Conservation (phyloP, 495 filamentous ascomycete species). For the Aspergillus panamensis region DNA sequence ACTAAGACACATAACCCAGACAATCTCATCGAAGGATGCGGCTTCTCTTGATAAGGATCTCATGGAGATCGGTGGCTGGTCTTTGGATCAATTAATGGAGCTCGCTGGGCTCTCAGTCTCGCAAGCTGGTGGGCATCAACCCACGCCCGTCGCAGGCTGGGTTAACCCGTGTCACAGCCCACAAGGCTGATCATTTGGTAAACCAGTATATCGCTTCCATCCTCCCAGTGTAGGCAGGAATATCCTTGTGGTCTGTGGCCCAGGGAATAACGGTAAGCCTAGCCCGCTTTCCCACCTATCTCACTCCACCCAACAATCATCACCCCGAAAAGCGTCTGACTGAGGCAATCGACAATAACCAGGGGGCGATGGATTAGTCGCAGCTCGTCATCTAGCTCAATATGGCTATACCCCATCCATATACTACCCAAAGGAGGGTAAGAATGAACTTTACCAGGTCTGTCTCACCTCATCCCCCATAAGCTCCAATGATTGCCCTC, state of each 20-base stretch:
- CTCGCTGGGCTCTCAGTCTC: conserved; percentile 90
- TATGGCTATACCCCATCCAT: conserved; percentile 88
- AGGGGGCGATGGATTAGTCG: conserved; percentile 94
- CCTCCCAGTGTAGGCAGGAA: conserved; percentile 67
- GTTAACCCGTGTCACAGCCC: too few species aligned
- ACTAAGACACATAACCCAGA: conserved; percentile 45
- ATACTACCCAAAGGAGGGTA: conserved; percentile 88
- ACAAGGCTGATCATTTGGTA: not conserved
- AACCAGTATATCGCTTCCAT: conserved; percentile 75
- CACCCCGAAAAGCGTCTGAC: not conserved
- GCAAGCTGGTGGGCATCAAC: conserved; percentile 63
- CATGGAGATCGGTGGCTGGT: conserved; percentile 90
- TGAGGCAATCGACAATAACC: conserved; percentile 11
- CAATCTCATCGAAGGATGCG: conserved; percentile 81
- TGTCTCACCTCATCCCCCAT: not conserved
- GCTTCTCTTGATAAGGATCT: conserved; percentile 87
- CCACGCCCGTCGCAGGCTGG: not conserved
- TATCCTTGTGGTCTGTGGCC: conserved; percentile 85
- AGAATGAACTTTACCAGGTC: conserved; percentile 86
- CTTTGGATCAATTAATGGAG: conserved; percentile 96
- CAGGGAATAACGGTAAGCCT: conserved; percentile 81
- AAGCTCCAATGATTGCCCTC: not conserved
- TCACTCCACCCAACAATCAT: not conserved
- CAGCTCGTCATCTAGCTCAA: conserved; percentile 88
- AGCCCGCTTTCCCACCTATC: not conserved